phyloP scores from a whole-genome alignment of 1,284 basidiomycete species.

The Ustilago sp. region DNA sequence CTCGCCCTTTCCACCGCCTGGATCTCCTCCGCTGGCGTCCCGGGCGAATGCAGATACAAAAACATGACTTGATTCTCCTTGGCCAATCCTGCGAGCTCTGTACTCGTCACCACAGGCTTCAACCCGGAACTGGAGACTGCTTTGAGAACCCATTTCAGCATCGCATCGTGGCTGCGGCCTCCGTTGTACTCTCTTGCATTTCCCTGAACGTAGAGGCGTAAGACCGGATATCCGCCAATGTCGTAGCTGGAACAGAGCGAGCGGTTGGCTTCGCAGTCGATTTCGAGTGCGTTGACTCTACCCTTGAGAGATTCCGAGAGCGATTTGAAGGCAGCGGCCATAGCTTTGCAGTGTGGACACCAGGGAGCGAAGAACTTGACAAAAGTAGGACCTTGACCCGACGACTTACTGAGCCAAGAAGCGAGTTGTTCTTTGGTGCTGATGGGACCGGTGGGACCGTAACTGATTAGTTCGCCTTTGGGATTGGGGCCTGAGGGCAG shows the following conservation, averaged over 20 bases:
- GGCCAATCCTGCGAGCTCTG: slow-evolving; percentile 33
- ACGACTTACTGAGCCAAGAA: slow-evolving; percentile 51
- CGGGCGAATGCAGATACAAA: slow-evolving; percentile 58
- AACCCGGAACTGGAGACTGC: slow-evolving; percentile 51
- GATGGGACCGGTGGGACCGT: slow-evolving; percentile 44
- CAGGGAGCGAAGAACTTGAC: slow-evolving; percentile 69
- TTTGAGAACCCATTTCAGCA: slow-evolving; percentile 63
- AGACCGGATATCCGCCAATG: slow-evolving; percentile 58
- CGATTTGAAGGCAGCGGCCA: slow-evolving; percentile 58
- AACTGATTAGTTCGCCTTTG: slow-evolving; percentile 56
- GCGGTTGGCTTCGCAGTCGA: slow-evolving; percentile 61
- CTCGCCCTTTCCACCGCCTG: slow-evolving; percentile 36
- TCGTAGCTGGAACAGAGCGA: slow-evolving; percentile 51
- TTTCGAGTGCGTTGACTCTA: slow-evolving; percentile 63
- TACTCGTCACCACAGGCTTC: slow-evolving; percentile 29
- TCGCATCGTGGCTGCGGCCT: slow-evolving; percentile 56
- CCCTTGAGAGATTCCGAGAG: slow-evolving; percentile 55
- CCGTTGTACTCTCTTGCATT: slow-evolving; percentile 55
- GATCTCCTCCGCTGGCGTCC: slow-evolving; percentile 31
- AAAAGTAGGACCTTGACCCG: slow-evolving; percentile 60
- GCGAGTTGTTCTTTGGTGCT: slow-evolving; percentile 48
- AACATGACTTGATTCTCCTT: slow-evolving; percentile 59
- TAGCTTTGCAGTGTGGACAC: slow-evolving; percentile 68
- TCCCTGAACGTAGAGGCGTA: slow-evolving; percentile 62
- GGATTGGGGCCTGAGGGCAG: slow-evolving; percentile 55